phyloP scores from a whole-genome alignment of 495 filamentous ascomycete species.

The Penicillium alfredii region DNA sequence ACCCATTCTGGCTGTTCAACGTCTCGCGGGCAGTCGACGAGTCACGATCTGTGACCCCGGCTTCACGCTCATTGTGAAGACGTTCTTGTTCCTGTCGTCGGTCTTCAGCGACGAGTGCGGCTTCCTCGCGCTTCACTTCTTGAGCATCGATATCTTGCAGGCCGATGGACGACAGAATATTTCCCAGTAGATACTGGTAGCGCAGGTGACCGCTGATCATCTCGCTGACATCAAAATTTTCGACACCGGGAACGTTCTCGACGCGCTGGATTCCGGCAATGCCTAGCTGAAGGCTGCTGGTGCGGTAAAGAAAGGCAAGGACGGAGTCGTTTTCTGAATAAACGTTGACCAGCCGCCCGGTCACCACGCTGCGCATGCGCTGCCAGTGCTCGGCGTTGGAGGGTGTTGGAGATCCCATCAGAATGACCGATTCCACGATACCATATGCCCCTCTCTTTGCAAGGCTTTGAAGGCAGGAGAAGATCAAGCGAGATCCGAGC shows the following conservation, averaged over 20 bases:
- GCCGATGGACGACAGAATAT: conserved; percentile 61
- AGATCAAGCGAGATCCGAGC: conserved; percentile 85
- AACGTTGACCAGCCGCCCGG: conserved; percentile 69
- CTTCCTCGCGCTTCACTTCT: conserved; percentile 55
- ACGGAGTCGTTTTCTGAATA: conserved; percentile 73
- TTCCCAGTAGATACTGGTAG: conserved; percentile 64
- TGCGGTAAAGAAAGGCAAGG: conserved; percentile 71
- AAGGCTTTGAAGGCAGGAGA: conserved; percentile 68
- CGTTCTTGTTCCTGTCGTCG: conserved; percentile 45
- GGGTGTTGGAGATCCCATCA: conserved; percentile 80
- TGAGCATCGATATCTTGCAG: conserved; percentile 55
- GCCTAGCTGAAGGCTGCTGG: conserved; percentile 67
- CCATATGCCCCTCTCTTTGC: conserved; percentile 78
- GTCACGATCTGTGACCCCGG: conserved; percentile 35
- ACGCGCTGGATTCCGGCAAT: conserved; percentile 69
- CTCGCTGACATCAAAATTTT: conserved; percentile 70
- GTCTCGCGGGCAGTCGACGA: conserved; percentile 25
- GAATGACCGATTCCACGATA: conserved; percentile 72
- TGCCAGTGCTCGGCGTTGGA: conserved; percentile 60
- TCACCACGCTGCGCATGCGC: conserved; percentile 63
- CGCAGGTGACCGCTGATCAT: conserved; percentile 66
- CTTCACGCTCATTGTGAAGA: conserved; percentile 42
- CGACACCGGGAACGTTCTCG: conserved; percentile 58
- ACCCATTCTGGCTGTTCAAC: conserved; percentile 27
- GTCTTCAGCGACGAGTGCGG: conserved; percentile 52